These are phyloP conservation scores for Pholiota molesta DNA, from an alignment of 768 basidiomycete species.

Conservation along the genomic window DNA sequence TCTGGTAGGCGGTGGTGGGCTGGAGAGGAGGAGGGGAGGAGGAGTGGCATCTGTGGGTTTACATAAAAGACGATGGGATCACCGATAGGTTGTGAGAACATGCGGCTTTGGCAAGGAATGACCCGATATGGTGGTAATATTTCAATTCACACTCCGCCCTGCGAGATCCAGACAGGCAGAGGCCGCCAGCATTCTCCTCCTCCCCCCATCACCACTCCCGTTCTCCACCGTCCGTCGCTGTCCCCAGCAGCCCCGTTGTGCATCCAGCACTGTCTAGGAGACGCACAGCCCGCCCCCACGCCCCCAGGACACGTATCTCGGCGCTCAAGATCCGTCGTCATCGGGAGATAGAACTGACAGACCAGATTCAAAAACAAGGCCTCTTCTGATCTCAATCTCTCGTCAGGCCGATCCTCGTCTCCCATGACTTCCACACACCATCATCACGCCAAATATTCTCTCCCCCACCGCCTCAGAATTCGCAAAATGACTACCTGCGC, in stretches of 20 bases:
- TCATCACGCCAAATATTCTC: conserved; percentile 35
- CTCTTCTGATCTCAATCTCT: conserved; percentile 46
- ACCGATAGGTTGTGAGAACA: conserved; percentile 18
- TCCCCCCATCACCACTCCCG: conserved; percentile 15
- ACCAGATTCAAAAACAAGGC: conserved; percentile 44
- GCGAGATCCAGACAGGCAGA: conserved; percentile 31
- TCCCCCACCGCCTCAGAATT: conserved; percentile 35
- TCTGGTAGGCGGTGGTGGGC: background rate
- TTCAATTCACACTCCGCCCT: conserved; percentile 36
- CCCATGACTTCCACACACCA: conserved; percentile 32
- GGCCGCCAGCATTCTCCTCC: conserved; percentile 22
- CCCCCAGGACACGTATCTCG: conserved; percentile 15
- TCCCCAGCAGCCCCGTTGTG: background rate
- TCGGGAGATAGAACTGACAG: conserved; percentile 62
- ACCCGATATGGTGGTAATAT: conserved; percentile 29
- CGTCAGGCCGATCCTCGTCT: conserved; percentile 31
- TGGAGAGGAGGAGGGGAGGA: background rate
- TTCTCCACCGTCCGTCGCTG: conserved; percentile 5
- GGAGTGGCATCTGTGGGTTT: conserved; percentile 1
- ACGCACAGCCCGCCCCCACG: background rate
- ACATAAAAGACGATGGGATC: conserved; percentile 14
- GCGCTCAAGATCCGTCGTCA: conserved; percentile 58
- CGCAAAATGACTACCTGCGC: conserved; percentile 49
- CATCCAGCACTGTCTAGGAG: background rate
- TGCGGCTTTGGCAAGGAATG: conserved; percentile 21